Conservation (phyloP, 1,284 basidiomycete species). For the Limonomyces culmigenus region DNA sequence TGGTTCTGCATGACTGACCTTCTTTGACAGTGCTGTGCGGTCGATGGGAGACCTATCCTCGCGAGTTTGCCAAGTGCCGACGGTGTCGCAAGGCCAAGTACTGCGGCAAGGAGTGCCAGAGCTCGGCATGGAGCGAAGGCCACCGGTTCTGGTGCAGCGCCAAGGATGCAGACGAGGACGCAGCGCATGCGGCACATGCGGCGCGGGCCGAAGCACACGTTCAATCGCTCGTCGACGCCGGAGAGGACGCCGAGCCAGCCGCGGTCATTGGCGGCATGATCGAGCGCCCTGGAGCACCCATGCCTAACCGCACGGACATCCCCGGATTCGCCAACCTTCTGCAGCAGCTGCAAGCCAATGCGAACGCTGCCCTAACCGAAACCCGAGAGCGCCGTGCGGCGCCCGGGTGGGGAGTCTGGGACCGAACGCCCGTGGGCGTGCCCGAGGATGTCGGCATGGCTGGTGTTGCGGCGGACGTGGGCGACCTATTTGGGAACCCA, state of each 20-base stretch:
- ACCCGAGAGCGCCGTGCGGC: too few species aligned
- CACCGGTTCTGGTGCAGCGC: constrained; percentile 84
- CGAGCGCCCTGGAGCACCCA: constrained; percentile 3
- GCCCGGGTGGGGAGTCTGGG: too few species aligned
- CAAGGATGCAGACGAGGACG: constrained; percentile 53
- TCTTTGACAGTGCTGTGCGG: constrained; percentile 69
- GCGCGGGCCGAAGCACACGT: background rate
- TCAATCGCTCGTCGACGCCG: too few species aligned
- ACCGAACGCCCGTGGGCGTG: too few species aligned
- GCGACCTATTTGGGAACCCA: too few species aligned
- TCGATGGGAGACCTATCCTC: constrained; percentile 82
- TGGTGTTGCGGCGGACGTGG: too few species aligned
- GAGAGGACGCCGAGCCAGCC: constrained; percentile 1
- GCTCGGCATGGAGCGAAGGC: constrained; percentile 92
- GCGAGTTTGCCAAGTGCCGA: constrained; percentile 95
- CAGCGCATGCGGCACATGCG: constrained; percentile 11
- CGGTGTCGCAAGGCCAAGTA: constrained; percentile 97
- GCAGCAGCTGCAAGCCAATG: too few species aligned
- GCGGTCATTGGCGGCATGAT: constrained; percentile 7
- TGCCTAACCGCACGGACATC: too few species aligned
- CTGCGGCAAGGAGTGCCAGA: constrained; percentile 96
- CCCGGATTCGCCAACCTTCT: too few species aligned
- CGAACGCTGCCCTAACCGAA: too few species aligned
- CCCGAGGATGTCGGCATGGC: too few species aligned
- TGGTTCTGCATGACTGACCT: constrained; percentile 3